Evolutionary conservation across 176 grass and related monocot genomes (phyloP), one percentile per base, ranked within the genome.

Genomic region (Eleusine indica): DNA sequence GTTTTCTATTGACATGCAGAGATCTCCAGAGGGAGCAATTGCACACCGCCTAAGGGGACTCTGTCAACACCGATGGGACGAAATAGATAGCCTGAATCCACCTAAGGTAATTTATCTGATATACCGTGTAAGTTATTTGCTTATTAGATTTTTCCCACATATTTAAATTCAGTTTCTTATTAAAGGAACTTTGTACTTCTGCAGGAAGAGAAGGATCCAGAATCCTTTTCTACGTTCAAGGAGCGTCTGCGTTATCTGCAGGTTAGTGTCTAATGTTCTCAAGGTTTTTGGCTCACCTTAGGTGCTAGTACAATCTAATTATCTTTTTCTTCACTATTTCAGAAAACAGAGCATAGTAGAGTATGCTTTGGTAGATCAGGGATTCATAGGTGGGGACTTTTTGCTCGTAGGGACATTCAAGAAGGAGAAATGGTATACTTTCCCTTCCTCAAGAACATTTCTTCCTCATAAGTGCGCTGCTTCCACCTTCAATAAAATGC

Each of bases 321-420:
- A 57, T 48, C 2, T 80, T 58, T 91, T 30, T 86, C 44, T 66
- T 75, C 13, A 35, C 66, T 76, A 52, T 91, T 89, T 61, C 86
- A 98, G 96, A 85, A 87, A 88, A 98, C 89, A 39, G 96, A 98
- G 85, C 87, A 98, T 82, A 93, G 62, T 75, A 94, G 96, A 91
- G 93, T 98, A 88, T 95, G 91, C 74, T 98, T 95, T 94, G 96
- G 96, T 57, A 93, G 93, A 86, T 98, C 96, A 66, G 96, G 93
- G 82, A 98, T 98, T 91, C 96, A 98, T 89, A 94, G 96, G 67
- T 98, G 96, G 93, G 96, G 96, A 70, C 87, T 98, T 66, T 98
- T 98, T 91, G 91, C 96, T 82, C 87, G 87, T 80, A 89, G 85
- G 52, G 80, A 87, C 66, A 98, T 98, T 86, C 96, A 94, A 94